A percentile compares a stretch with the other conserved stretches of the same genome.
These are phyloP conservation scores for Hibiscus mutabilis DNA, from an alignment of 345 rosid species.

Conservation along the genomic window DNA sequence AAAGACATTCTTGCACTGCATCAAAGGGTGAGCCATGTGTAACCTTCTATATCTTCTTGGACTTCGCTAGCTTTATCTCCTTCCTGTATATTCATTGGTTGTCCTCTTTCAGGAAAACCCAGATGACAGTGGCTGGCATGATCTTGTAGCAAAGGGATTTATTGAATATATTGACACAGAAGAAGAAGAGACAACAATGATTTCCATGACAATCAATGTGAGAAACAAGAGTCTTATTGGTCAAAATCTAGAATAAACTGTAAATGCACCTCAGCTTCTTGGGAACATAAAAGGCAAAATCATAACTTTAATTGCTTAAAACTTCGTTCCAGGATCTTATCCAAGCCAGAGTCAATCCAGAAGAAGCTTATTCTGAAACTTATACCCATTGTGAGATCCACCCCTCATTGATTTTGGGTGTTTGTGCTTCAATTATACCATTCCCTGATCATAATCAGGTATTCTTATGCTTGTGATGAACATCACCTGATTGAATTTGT, in stretches of 20 bases:
- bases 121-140: slow-evolving; percentile 95
- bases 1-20: slow-evolving; percentile 78
- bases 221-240: slow-evolving; percentile 21
- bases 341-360: slow-evolving; percentile 67
- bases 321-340: slow-evolving; percentile 66
- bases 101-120: slow-evolving; percentile 52
- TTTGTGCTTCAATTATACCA: slow-evolving; percentile 97
- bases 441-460: slow-evolving; percentile 99
- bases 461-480: slow-evolving; percentile 14
- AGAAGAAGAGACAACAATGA: slow-evolving; percentile 99
- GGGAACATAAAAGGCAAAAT: not conserved
- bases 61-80: not conserved
- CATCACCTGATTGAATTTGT: not conserved
- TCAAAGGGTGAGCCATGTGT: slow-evolving; percentile 51
- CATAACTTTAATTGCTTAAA: slow-evolving; percentile 9
- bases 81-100: slow-evolving; percentile 1
- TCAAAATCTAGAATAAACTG: not conserved
- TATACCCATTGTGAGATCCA: slow-evolving; percentile 99
- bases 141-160: slow-evolving; percentile 77
- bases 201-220: slow-evolving; percentile 97
- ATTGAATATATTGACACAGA: slow-evolving; percentile 95
- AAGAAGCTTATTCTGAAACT: slow-evolving; percentile 76
- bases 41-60: not conserved
- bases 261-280: not conserved
- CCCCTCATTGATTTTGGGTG: slow-evolving; percentile 93